Percentiles rank a stretch among this genome's conserved stretches.
Conservation (phyloP, 257 asterid genomes). For the Gentiana macrophylla region DNA sequence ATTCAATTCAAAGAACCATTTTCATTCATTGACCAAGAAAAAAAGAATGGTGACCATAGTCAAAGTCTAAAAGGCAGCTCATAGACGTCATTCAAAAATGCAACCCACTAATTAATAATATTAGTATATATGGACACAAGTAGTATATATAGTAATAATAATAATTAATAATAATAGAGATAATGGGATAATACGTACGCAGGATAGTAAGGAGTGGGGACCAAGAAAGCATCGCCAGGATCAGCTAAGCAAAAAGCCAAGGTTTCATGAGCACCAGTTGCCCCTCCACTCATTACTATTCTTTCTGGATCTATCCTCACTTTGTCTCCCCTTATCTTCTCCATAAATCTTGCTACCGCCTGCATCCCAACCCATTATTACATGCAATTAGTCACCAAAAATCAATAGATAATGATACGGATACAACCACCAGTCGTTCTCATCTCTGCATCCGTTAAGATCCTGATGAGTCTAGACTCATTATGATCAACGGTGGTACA, state of each 20-base stretch:
- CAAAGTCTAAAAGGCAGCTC: not conserved
- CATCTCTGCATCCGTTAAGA: not conserved
- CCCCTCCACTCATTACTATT: conserved; percentile 84
- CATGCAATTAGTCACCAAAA: not conserved
- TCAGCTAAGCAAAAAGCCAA: conserved; percentile 81
- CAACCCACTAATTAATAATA: not conserved
- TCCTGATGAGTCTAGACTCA: not conserved
- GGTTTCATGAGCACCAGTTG: conserved; percentile 77
- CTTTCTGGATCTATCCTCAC: conserved; percentile 60
- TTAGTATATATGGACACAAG: no score
- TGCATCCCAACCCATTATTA: conserved; percentile 10
- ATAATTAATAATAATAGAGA: not conserved
- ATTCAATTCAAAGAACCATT: not conserved
- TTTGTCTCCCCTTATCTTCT: conserved; percentile 56
- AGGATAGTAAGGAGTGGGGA: conserved; percentile 87
- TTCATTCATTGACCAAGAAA: not conserved
- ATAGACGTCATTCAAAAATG: not conserved
- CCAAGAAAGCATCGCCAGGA: conserved; percentile 71
- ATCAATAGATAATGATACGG: no score
- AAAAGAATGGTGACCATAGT: no score
- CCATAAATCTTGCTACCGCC: conserved; percentile 90
- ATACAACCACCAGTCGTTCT: no score
- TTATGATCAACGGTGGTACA: no score
- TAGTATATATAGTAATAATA: not conserved
- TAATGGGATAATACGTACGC: conserved; percentile 27